Percentiles rank a stretch among this genome's conserved stretches.
Conservation (phyloP, 1,139 yeast species). For the Spathaspora jeffriesii region DNA sequence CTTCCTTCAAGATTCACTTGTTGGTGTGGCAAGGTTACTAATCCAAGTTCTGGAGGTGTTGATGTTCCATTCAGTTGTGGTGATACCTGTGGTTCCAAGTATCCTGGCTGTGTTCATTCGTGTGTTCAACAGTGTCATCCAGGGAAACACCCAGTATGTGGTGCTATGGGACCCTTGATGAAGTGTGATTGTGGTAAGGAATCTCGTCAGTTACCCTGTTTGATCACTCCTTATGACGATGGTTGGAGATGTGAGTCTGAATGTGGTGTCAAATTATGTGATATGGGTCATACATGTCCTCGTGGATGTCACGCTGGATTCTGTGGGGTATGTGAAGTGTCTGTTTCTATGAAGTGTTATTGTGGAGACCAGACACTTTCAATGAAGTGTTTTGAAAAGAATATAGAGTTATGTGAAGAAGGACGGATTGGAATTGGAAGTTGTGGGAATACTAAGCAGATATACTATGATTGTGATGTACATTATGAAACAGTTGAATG, state of each 20-base stretch:
- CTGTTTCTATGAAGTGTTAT: conserved; percentile 56
- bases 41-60: conserved; percentile 55
- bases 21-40: conserved; percentile 84
- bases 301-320: conserved; percentile 63
- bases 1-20: conserved; percentile 71
- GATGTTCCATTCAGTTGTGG: conserved; percentile 85
- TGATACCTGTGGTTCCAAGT: conserved; percentile 64
- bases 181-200: conserved; percentile 77
- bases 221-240: conserved; percentile 62
- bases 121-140: conserved; percentile 85
- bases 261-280: conserved; percentile 71
- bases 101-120: conserved; percentile 68
- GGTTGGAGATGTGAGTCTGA: conserved; percentile 71
- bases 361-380: conserved; percentile 61
- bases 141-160: conserved; percentile 85
- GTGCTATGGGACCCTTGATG: conserved; percentile 71
- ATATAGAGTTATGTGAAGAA: conserved; percentile 26
- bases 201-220: conserved; percentile 68
- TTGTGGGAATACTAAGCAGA: conserved; percentile 55
- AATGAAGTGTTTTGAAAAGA: conserved; percentile 52
- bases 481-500: conserved; percentile 65
- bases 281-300: conserved; percentile 61
- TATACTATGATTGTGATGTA: conserved; percentile 62
- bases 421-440: conserved; percentile 55
- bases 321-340: conserved; percentile 66